These are phyloP conservation scores for Aspergillus heteromorphus DNA, from an alignment of 495 filamentous ascomycete species.

Conservation along the genomic window DNA sequence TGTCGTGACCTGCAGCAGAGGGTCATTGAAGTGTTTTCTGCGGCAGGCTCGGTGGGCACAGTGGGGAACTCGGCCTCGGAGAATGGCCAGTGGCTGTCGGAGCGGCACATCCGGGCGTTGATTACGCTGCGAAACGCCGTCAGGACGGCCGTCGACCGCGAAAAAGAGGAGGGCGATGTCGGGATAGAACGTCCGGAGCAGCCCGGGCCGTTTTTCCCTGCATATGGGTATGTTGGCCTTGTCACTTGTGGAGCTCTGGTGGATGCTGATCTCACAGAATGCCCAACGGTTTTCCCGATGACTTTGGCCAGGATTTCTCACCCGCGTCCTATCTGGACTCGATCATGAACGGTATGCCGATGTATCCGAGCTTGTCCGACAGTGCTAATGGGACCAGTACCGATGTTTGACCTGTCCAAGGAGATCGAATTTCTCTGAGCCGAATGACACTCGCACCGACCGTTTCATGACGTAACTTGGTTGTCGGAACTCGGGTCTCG, in stretches of 20 bases:
- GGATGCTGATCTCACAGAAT: not conserved
- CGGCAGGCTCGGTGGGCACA: constrained; percentile 13
- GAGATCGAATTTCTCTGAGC: constrained; percentile 14
- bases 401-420: constrained; percentile 27
- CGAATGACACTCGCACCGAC: too few species aligned
- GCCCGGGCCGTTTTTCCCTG: not conserved
- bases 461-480: not conserved
- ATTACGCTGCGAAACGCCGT: constrained; percentile 24
- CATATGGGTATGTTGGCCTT: not conserved
- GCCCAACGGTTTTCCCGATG: constrained; percentile 1
- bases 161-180: constrained; percentile 4
- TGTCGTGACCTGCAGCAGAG: constrained; percentile 28
- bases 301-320: constrained; percentile 13
- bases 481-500: constrained; percentile 6
- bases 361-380: too few species aligned
- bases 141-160: constrained; percentile 16
- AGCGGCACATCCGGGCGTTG: constrained; percentile 30
- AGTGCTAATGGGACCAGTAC: constrained; percentile 11
- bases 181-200: not conserved
- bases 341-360: constrained; percentile 32
- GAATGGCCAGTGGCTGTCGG: constrained; percentile 30
- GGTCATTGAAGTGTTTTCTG: constrained; percentile 32
- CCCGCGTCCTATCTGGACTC: constrained; percentile 32
- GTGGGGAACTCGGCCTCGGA: constrained; percentile 10
- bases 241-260: not conserved